Evolutionary conservation across 2,329 filamentous ascomycete species (phyloP).

Genomic region (Apiospora malaysiana): DNA sequence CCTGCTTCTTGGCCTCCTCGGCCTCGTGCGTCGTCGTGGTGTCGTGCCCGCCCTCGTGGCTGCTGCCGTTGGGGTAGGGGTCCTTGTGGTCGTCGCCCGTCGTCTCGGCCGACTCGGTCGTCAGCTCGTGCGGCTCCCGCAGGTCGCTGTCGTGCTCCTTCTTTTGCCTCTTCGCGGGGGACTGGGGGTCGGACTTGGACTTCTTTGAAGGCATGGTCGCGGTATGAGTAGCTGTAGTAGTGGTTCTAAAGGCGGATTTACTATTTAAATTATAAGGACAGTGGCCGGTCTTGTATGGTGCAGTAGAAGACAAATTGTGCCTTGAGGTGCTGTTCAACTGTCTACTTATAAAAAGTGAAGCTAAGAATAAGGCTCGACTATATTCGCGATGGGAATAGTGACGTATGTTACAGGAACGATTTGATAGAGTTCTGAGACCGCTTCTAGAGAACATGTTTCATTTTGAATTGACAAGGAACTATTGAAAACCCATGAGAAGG

Average conservation of each 20-base stretch:
- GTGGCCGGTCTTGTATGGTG: no score
- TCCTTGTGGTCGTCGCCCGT: conserved; percentile 40
- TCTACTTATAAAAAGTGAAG: neutral
- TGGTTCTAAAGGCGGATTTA: neutral
- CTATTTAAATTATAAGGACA: neutral
- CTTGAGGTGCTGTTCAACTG: neutral
- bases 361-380: neutral
- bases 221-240: neutral
- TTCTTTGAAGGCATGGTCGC: neutral
- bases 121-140: conserved; percentile 21
- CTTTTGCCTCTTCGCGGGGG: conserved; percentile 1
- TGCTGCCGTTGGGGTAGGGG: conserved; percentile 23
- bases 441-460: neutral
- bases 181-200: neutral
- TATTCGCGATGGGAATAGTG: conserved; percentile 19
- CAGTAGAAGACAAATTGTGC: neutral
- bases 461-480: neutral
- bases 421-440: neutral
- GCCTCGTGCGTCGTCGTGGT: conserved; percentile 24
- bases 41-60: conserved; percentile 23
- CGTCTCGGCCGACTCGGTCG: conserved; percentile 15
- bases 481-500: neutral
- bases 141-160: neutral
- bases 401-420: conserved; percentile 10
- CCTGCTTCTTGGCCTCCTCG: conserved; percentile 24